Evolutionary conservation across 73 alveolate genomes (phyloP).

Genomic region (Tetrahymena thermophila): DNA sequence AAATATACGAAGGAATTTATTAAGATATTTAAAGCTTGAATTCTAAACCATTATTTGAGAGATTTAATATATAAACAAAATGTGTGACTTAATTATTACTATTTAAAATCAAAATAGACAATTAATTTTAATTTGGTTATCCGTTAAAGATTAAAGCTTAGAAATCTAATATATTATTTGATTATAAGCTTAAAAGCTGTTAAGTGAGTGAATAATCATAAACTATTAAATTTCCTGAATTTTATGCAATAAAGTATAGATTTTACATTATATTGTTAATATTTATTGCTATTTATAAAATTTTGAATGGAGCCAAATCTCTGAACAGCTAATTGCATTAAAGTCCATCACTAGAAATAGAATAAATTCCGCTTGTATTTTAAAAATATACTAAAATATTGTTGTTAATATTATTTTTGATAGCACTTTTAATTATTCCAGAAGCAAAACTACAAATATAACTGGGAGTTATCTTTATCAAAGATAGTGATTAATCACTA

Average conservation of each 20-base stretch:
- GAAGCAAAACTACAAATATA: background rate
- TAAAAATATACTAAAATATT: background rate
- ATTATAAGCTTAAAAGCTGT: too few species aligned
- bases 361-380: background rate
- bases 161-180: background rate
- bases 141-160: background rate
- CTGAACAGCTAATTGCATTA: background rate
- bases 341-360: background rate
- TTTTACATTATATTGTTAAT: background rate
- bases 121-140: too few species aligned
- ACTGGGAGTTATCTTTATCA: background rate
- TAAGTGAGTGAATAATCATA: background rate
- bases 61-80: too few species aligned
- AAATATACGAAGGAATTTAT: background rate
- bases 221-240: background rate
- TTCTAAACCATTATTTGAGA: too few species aligned
- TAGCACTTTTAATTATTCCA: background rate
- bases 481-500: background rate
- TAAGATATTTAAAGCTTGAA: too few species aligned
- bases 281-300: background rate
- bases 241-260: background rate
- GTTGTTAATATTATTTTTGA: too few species aligned
- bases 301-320: background rate
- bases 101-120: background rate
- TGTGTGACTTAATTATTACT: too few species aligned